Percentiles rank a stretch among this genome's conserved stretches.
Evolutionary conservation across 768 basidiomycete species (phyloP).

Genomic region (Sporobolomyces roseus): DNA sequence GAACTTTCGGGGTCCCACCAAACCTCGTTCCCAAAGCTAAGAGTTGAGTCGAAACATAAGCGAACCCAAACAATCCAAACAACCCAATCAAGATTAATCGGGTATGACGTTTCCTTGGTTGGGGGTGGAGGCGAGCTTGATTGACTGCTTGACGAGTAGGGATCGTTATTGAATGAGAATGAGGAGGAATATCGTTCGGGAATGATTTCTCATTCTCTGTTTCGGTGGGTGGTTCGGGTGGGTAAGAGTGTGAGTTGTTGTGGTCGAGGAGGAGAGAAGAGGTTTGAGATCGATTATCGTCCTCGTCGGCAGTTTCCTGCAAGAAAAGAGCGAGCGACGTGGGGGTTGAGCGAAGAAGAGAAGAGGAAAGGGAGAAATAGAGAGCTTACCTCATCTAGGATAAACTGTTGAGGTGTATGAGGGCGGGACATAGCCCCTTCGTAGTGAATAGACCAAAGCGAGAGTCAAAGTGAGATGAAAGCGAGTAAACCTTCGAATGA

Average conservation of each 20-base stretch:
- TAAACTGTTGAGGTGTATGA: neutral
- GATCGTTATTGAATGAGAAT: slow-evolving; percentile 4
- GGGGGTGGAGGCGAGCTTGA: neutral
- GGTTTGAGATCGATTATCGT: neutral
- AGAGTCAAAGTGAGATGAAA: neutral
- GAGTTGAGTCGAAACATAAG: neutral
- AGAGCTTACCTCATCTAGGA: slow-evolving; percentile 28
- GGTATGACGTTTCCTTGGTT: neutral
- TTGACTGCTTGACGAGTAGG: slow-evolving; percentile 4
- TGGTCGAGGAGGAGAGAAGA: no score
- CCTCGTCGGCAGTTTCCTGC: slow-evolving; percentile 12
- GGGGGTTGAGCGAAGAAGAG: neutral
- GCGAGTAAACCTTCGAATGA: neutral
- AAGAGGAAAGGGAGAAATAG: neutral
- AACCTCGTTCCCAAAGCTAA: slow-evolving; percentile 12
- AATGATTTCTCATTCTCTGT: neutral
- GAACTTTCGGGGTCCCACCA: neutral
- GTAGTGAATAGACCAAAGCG: neutral
- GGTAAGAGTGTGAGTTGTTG: slow-evolving; percentile 3
- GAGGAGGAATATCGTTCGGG: neutral
- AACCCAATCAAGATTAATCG: slow-evolving; percentile 2
- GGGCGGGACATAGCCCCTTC: slow-evolving; percentile 9
- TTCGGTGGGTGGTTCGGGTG: neutral
- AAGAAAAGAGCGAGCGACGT: neutral
- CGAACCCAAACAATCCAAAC: neutral